These are phyloP conservation scores for Cladosporium colombiae DNA, from an alignment of 2,329 filamentous ascomycete genomes.

Conservation along the genomic window DNA sequence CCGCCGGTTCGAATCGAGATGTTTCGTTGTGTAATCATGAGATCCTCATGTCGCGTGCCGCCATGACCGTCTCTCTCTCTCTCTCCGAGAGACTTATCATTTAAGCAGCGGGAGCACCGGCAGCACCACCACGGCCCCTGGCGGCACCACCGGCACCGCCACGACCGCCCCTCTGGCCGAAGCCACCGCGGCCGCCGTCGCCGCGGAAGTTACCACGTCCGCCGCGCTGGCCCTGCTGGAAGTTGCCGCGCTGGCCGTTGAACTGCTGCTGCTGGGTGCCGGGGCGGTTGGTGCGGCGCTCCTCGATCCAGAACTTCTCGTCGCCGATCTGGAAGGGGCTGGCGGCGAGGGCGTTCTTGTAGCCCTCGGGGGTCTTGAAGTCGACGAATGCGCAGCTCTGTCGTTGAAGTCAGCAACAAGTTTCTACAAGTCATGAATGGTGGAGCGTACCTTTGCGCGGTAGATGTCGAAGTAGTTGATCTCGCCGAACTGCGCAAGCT, in stretches of 20 bases:
- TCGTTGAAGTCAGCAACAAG: background rate
- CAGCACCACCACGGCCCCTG: slow-evolving; percentile 30
- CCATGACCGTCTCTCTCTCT: background rate
- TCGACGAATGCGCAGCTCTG: slow-evolving; percentile 98
- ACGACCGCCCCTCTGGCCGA: slow-evolving; percentile 43
- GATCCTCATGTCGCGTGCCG: background rate
- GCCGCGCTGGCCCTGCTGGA: slow-evolving; percentile 41
- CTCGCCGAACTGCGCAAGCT: slow-evolving; percentile 69
- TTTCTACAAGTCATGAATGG: background rate
- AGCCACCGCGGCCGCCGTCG: slow-evolving; percentile 63
- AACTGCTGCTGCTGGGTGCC: slow-evolving; percentile 34
- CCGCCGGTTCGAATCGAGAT: background rate
- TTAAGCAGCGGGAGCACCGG: slow-evolving; percentile 25
- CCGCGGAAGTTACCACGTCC: slow-evolving; percentile 68
- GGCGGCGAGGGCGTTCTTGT: slow-evolving; percentile 76
- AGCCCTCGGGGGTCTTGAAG: slow-evolving; percentile 77
- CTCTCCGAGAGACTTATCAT: background rate
- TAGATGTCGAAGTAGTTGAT: slow-evolving; percentile 65
- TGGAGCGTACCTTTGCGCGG: slow-evolving; percentile 68
- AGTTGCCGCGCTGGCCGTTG: slow-evolving; percentile 37
- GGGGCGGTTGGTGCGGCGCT: slow-evolving; percentile 66
- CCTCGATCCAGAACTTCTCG: slow-evolving; percentile 83
- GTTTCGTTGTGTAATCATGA: background rate
- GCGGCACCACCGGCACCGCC: slow-evolving; percentile 35
- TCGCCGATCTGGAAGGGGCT: slow-evolving; percentile 85